These are phyloP conservation scores for Penicillium macrosclerotiorum DNA, from an alignment of 495 filamentous ascomycete species.

Conservation along the genomic window DNA sequence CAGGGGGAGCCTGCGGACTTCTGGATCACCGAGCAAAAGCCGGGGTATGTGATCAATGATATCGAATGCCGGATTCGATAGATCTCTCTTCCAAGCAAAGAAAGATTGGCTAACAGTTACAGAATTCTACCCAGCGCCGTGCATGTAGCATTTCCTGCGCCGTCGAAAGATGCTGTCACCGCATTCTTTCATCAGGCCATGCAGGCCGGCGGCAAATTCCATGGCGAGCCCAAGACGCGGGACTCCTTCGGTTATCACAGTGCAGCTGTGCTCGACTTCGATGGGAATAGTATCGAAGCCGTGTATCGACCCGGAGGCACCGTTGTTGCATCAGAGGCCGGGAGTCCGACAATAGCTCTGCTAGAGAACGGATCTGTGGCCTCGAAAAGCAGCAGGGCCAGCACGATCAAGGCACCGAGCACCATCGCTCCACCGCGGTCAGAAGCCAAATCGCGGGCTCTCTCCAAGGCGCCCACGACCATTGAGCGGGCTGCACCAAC, in stretches of 20 bases:
- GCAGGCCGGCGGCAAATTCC: conserved; percentile 55
- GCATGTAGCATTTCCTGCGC: conserved; percentile 59
- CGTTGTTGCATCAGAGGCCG: conserved; percentile 25
- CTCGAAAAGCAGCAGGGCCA: conserved; percentile 35
- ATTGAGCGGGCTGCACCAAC: conserved; percentile 28
- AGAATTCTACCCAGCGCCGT: conserved; percentile 50
- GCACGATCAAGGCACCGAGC: conserved; percentile 27
- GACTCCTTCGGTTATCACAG: conserved; percentile 56
- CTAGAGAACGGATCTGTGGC: conserved; percentile 41
- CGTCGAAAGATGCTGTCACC: conserved; percentile 50
- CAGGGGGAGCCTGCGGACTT: conserved; percentile 54
- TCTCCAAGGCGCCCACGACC: conserved; percentile 31
- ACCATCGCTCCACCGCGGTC: conserved; percentile 30
- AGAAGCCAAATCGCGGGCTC: conserved; percentile 27
- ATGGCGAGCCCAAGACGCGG: conserved; percentile 53
- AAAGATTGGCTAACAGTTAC: conserved; percentile 14
- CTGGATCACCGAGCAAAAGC: conserved; percentile 56
- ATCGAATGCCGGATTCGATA: neutral
- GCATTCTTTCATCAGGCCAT: conserved; percentile 60
- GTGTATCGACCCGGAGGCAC: conserved; percentile 44
- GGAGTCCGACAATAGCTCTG: conserved; percentile 31
- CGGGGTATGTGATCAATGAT: conserved; percentile 41
- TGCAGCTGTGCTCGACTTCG: conserved; percentile 59
- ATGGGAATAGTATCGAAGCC: conserved; percentile 61
- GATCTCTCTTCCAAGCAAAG: neutral